These are phyloP conservation scores for Chiua virens DNA, from an alignment of 768 basidiomycete genomes.

Conservation along the genomic window DNA sequence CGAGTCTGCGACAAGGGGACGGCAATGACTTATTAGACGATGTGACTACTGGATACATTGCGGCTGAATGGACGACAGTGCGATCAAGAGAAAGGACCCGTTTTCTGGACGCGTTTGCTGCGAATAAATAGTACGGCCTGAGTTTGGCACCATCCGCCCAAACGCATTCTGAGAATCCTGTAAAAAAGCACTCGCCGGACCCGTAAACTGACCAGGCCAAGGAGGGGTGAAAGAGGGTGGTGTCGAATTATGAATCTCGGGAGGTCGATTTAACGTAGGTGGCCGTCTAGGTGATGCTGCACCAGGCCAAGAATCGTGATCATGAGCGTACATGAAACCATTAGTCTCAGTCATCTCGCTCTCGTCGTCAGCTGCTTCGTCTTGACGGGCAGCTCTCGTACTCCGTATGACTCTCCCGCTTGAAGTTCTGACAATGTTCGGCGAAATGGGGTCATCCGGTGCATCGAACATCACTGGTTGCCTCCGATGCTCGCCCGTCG, in stretches of 20 bases:
- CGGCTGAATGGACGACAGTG: slow-evolving; percentile 6
- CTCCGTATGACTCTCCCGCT: slow-evolving; percentile 32
- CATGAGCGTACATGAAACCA: slow-evolving; percentile 17
- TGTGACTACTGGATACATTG: slow-evolving; percentile 22
- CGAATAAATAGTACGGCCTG: slow-evolving; percentile 66
- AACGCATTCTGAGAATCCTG: slow-evolving; percentile 43
- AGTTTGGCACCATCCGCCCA: slow-evolving; percentile 43
- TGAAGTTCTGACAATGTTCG: slow-evolving; percentile 28
- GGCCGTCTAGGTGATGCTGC: slow-evolving; percentile 24
- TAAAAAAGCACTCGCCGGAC: slow-evolving; percentile 51
- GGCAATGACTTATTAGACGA: slow-evolving; percentile 17
- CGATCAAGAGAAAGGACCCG: slow-evolving; percentile 25
- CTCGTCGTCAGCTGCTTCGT: slow-evolving; percentile 27
- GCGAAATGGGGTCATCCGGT: slow-evolving; percentile 17
- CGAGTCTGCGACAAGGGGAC: neutral
- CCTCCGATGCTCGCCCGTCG: slow-evolving; percentile 22
- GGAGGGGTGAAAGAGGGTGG: slow-evolving; percentile 22
- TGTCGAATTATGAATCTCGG: slow-evolving; percentile 22
- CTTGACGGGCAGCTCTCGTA: slow-evolving; percentile 27
- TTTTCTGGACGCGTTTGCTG: slow-evolving; percentile 43
- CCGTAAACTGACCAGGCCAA: slow-evolving; percentile 43
- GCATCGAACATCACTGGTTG: slow-evolving; percentile 18
- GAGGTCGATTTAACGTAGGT: slow-evolving; percentile 10
- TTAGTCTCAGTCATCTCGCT: slow-evolving; percentile 24
- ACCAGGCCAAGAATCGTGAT: slow-evolving; percentile 27